These are phyloP conservation scores for Tuber indicum DNA, from an alignment of 495 filamentous ascomycete genomes.

Conservation along the genomic window DNA sequence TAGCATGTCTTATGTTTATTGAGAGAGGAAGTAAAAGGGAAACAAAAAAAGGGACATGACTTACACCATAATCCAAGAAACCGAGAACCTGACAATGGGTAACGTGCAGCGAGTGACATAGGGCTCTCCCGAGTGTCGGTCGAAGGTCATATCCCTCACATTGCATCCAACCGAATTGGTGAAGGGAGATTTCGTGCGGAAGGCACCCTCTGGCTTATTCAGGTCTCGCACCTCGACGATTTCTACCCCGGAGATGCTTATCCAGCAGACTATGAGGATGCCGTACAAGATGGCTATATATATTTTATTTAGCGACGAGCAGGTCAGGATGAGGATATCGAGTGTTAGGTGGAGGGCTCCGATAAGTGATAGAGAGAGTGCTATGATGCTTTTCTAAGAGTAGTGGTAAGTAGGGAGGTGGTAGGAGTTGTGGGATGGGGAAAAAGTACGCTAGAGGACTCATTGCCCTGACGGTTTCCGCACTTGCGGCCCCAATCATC, in stretches of 20 bases:
- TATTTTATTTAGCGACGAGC: neutral
- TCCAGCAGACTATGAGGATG: slow-evolving; percentile 1
- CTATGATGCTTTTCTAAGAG: neutral
- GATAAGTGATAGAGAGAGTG: neutral
- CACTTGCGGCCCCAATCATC: neutral
- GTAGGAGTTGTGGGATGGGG: neutral
- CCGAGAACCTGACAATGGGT: neutral
- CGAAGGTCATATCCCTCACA: neutral
- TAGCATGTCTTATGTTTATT: neutral
- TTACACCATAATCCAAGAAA: neutral
- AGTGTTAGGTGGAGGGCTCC: neutral
- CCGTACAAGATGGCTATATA: neutral
- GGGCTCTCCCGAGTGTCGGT: neutral
- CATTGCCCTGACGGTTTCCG: neutral
- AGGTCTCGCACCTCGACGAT: neutral
- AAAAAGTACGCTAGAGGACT: neutral
- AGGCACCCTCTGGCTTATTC: neutral
- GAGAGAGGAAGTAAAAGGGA: neutral
- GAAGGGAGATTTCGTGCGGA: neutral
- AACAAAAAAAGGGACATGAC: neutral
- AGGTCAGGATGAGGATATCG: neutral
- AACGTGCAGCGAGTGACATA: neutral
- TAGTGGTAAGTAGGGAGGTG: neutral
- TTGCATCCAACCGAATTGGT: neutral
- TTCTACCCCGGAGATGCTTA: neutral